A percentile compares a stretch with the other conserved stretches of the same genome.
Conservation (phyloP, 441 rosid genomes). For the Populus hybrid region DNA sequence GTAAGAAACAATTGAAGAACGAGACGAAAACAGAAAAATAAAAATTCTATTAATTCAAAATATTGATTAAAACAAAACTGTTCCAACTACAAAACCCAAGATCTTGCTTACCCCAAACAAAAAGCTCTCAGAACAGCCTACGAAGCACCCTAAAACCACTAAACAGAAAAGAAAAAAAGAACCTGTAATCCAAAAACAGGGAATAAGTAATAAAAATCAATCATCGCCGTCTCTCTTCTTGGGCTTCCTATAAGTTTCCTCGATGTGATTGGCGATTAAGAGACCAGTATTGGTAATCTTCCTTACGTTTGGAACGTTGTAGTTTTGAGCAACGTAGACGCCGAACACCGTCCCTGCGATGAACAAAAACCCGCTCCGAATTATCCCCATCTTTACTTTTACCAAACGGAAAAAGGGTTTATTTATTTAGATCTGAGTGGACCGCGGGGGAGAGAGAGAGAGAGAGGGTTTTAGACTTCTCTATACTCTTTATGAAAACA, state of each 20-base stretch:
- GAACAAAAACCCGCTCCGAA: conserved; percentile 50
- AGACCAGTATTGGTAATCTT: conserved; percentile 49
- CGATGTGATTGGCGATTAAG: conserved; percentile 52
- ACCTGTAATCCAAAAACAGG: not conserved
- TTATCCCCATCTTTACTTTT: conserved; percentile 39
- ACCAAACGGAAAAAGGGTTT: not conserved
- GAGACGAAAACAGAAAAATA: not conserved
- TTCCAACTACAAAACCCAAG: not conserved
- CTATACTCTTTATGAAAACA: too few species aligned
- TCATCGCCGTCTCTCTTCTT: conserved; percentile 45
- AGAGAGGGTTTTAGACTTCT: not conserved
- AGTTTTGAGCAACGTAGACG: conserved; percentile 65
- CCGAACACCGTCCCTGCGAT: conserved; percentile 51
- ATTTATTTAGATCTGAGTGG: not conserved
- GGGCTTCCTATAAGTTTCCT: conserved; percentile 62
- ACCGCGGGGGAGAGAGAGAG: too few species aligned
- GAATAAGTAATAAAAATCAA: not conserved
- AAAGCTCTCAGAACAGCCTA: not conserved
- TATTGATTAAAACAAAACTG: not conserved
- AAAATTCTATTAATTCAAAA: not conserved
- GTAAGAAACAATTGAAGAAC: not conserved
- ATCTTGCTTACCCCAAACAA: too few species aligned
- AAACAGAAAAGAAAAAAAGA: too few species aligned
- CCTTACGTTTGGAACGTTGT: conserved; percentile 57
- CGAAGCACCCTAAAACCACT: not conserved